Evolutionary conservation across 2,329 filamentous ascomycete species (phyloP).

Genomic region (Hymenoscyphus salicellus): DNA sequence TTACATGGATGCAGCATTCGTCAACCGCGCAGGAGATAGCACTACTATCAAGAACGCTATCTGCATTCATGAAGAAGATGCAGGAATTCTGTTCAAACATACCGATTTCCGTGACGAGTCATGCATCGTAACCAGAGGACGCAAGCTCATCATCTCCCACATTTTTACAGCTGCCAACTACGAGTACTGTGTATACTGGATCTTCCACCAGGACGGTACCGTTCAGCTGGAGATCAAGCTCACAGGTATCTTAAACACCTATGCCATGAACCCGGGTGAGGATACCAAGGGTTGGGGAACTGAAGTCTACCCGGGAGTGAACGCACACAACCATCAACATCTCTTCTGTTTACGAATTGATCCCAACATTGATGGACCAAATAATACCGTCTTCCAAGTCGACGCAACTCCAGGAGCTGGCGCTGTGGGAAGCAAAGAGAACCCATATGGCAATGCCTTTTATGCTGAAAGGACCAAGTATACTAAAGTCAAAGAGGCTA

Average conservation of each 20-base stretch:
- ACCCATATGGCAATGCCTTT: constrained; percentile 88
- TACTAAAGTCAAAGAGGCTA: constrained; percentile 63
- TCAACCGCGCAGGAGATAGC: constrained; percentile 71
- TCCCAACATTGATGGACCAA: constrained; percentile 78
- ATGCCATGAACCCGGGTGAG: constrained; percentile 74
- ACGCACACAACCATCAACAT: constrained; percentile 95
- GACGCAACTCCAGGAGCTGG: constrained; percentile 70
- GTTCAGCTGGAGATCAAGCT: constrained; percentile 90
- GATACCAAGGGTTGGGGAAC: constrained; percentile 86
- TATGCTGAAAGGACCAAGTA: constrained; percentile 81
- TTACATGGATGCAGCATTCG: constrained; percentile 82
- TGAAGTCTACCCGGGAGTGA: constrained; percentile 84
- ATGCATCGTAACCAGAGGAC: constrained; percentile 77
- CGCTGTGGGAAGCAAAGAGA: constrained; percentile 75
- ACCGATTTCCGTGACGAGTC: constrained; percentile 91
- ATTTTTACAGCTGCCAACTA: constrained; percentile 96
- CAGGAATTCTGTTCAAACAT: constrained; percentile 90
- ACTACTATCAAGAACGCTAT: constrained; percentile 89
- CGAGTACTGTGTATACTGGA: constrained; percentile 86
- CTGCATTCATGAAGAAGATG: constrained; percentile 92
- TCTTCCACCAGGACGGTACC: constrained; percentile 88
- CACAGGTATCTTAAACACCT: constrained; percentile 91
- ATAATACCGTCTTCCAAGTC: constrained; percentile 81
- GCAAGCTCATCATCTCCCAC: constrained; percentile 83
- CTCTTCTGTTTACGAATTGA: constrained; percentile 89